Conservation (phyloP, 1,284 basidiomycete genomes). For the Melampsora larici-populina region DNA sequence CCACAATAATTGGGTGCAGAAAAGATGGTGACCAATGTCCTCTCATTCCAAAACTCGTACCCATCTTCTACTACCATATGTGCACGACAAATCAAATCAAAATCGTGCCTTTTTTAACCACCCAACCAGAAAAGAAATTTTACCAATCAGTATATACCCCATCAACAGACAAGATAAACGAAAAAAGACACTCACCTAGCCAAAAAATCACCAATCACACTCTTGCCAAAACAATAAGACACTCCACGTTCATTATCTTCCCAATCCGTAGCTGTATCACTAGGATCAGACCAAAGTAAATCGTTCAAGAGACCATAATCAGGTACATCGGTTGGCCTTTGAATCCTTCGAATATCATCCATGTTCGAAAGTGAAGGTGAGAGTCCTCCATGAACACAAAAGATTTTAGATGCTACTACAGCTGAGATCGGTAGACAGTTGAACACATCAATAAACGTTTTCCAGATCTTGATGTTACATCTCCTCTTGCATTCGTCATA, state of each 20-base stretch:
- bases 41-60: constrained; percentile 99
- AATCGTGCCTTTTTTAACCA: constrained; percentile 62
- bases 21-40: constrained; percentile 96
- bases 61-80: constrained; percentile 99
- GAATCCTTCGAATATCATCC: constrained; percentile 98
- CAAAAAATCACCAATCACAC: constrained; percentile 93
- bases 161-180: background rate
- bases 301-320: constrained; percentile 98
- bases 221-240: constrained; percentile 98
- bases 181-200: constrained; percentile 55
- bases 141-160: constrained; percentile 47
- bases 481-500: constrained; percentile 99
- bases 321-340: constrained; percentile 97
- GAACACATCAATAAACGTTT: constrained; percentile 99
- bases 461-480: constrained; percentile 99
- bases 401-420: constrained; percentile 98
- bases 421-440: constrained; percentile 98
- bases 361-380: constrained; percentile 96
- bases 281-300: constrained; percentile 96
- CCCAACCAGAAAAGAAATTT: background rate
- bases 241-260: constrained; percentile 99
- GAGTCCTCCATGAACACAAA: constrained; percentile 97
- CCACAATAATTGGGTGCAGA: constrained; percentile 96
- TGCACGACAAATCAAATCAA: constrained; percentile 98
- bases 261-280: constrained; percentile 96